Percentiles rank a stretch among this genome's conserved stretches.
These are phyloP conservation scores for Phytopythium aichiense DNA, from an alignment of 352 stramenopile genomes.

Conservation along the genomic window DNA sequence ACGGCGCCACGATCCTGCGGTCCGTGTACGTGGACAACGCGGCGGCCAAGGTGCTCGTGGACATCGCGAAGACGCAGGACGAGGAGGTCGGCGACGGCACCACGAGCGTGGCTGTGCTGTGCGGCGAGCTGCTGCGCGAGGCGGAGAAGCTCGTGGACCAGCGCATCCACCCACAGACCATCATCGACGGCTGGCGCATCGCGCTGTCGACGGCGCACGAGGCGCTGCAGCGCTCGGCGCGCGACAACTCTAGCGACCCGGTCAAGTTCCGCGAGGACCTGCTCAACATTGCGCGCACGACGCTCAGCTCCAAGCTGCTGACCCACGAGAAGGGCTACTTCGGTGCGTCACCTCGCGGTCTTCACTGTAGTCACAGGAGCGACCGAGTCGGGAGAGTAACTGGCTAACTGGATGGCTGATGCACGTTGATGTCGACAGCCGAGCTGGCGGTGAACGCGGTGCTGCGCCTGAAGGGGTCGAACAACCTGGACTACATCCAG, in stretches of 20 bases:
- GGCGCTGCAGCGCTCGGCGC: slow-evolving; percentile 7
- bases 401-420: no score
- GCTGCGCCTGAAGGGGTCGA: slow-evolving; percentile 92
- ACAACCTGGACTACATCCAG: slow-evolving; percentile 98
- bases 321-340: slow-evolving; percentile 99
- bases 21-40: slow-evolving; percentile 98
- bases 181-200: slow-evolving; percentile 97
- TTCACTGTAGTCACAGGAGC: no score
- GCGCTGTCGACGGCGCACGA: slow-evolving; percentile 32
- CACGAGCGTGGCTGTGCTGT: slow-evolving; percentile 96
- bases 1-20: slow-evolving; percentile 98
- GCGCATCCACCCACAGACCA: slow-evolving; percentile 98
- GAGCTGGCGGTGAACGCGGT: slow-evolving; percentile 96
- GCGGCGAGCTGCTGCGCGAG: slow-evolving; percentile 96
- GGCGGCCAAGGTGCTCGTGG: slow-evolving; percentile 98
- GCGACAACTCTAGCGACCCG: slow-evolving; percentile 74
- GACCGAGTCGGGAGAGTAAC: no score
- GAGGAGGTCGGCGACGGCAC: slow-evolving; percentile 99
- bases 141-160: slow-evolving; percentile 96
- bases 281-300: slow-evolving; percentile 97
- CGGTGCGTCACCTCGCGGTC: slow-evolving; percentile 26
- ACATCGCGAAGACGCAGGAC: slow-evolving; percentile 99
- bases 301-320: slow-evolving; percentile 97
- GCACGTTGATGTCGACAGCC: slow-evolving; percentile 13
- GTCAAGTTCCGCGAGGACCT: slow-evolving; percentile 94